phyloP scores from a whole-genome alignment of 106 monocot species.

The Phalaenopsis equestris region DNA sequence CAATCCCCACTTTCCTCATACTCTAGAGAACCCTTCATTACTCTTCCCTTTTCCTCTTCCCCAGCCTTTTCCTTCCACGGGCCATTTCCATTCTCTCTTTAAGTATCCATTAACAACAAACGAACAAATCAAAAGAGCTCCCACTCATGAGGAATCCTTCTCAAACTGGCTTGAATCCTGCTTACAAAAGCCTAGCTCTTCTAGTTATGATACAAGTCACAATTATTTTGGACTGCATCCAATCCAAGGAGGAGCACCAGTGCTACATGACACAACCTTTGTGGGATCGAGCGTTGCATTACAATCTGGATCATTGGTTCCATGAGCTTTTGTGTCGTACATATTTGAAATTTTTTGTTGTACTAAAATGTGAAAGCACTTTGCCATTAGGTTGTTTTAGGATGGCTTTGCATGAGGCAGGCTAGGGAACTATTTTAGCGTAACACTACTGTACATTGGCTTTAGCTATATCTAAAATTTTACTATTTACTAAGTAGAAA shows the following conservation, averaged over 20 bases:
- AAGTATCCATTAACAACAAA: background rate
- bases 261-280: background rate
- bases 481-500: background rate
- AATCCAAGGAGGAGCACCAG: background rate
- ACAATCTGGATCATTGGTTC: conserved; percentile 4
- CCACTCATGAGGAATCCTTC: conserved; percentile 11
- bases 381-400: conserved; percentile 5
- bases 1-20: conserved; percentile 1
- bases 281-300: background rate
- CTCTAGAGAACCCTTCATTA: background rate
- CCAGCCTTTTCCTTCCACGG: conserved; percentile 9
- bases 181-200: conserved; percentile 1
- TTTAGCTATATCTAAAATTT: background rate
- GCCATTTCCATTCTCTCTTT: background rate
- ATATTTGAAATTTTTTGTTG: background rate
- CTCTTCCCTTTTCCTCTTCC: background rate
- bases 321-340: background rate
- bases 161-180: conserved; percentile 13
- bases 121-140: background rate
- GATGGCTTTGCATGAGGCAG: background rate
- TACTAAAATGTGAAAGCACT: background rate
- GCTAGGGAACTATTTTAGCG: background rate
- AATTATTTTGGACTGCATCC: background rate
- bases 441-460: background rate
- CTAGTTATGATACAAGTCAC: background rate